Conservation (phyloP, 805 yeast genomes). For the Candida wancherniae region DNA sequence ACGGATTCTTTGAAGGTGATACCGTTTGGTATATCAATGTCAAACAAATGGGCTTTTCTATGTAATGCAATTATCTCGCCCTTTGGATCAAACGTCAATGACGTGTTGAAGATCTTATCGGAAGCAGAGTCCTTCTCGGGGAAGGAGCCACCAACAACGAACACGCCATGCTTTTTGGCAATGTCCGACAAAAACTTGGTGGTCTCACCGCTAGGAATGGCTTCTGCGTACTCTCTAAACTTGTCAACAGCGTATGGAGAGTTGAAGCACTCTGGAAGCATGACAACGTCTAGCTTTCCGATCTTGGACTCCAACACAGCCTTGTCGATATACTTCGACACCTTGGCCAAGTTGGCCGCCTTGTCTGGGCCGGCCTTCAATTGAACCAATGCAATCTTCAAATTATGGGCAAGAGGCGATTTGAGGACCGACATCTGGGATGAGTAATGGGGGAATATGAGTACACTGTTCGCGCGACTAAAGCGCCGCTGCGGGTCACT, state of each 20-base stretch:
- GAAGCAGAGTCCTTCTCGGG: conserved; percentile 58
- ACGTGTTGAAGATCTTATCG: conserved; percentile 60
- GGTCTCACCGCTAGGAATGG: conserved; percentile 71
- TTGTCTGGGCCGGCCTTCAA: conserved; percentile 79
- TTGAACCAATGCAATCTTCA: conserved; percentile 83
- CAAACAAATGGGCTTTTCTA: conserved; percentile 87
- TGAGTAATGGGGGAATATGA: too few relatives aligned
- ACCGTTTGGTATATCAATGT: conserved; percentile 86
- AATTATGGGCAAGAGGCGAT: conserved; percentile 46
- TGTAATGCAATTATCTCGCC: conserved; percentile 85
- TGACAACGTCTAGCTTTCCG: conserved; percentile 57
- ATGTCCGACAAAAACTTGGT: conserved; percentile 56
- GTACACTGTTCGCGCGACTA: too few relatives aligned
- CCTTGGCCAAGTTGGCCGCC: conserved; percentile 67
- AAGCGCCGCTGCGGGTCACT: too few relatives aligned
- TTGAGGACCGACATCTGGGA: conserved; percentile 22
- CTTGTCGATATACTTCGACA: conserved; percentile 53
- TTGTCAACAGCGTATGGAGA: conserved; percentile 89
- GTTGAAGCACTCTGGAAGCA: conserved; percentile 94
- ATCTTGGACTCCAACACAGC: conserved; percentile 44
- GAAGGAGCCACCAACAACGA: conserved; percentile 84
- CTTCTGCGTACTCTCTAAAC: conserved; percentile 83
- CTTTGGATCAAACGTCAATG: conserved; percentile 60
- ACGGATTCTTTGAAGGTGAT: conserved; percentile 82
- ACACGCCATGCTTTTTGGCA: conserved; percentile 62